A percentile compares a stretch with the other conserved stretches of the same genome.
Conservation (phyloP, 2,329 filamentous ascomycete species). For the Penicillium occitanis region DNA sequence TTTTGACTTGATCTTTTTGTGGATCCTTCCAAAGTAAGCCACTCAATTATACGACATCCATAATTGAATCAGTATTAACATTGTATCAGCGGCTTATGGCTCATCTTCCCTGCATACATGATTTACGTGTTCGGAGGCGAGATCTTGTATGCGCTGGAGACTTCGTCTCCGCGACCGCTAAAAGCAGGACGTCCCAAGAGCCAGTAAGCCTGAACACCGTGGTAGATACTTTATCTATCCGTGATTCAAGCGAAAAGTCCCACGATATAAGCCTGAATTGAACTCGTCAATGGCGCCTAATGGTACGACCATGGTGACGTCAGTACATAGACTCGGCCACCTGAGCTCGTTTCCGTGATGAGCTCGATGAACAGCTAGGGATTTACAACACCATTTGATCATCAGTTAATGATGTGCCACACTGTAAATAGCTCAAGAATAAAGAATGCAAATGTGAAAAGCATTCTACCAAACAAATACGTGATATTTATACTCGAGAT, state of each 20-base stretch:
- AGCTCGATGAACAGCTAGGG: not conserved
- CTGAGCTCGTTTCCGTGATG: not conserved
- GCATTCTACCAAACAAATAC: not conserved
- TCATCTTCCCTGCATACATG: conserved; percentile 64
- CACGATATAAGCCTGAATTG: not conserved
- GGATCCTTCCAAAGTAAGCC: conserved; percentile 66
- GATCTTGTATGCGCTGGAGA: conserved; percentile 59
- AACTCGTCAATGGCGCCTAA: not conserved
- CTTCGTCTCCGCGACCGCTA: conserved; percentile 28
- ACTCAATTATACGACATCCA: not conserved
- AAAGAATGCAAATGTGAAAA: not conserved
- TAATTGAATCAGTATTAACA: not conserved
- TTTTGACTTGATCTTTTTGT: conserved; percentile 56
- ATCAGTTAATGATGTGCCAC: not conserved
- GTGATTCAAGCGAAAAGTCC: not conserved
- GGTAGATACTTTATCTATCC: not conserved
- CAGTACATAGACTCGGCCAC: not conserved
- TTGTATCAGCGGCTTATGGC: conserved; percentile 58
- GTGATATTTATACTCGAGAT: not conserved
- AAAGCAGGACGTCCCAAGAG: conserved; percentile 33
- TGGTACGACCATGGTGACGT: not conserved
- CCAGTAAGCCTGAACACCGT: not conserved
- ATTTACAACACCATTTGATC: not conserved
- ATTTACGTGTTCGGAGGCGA: conserved; percentile 60
- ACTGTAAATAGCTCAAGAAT: not conserved